Evolutionary conservation across 2,329 filamentous ascomycete species (phyloP).

Genomic region (Bipolaris bicolor): DNA sequence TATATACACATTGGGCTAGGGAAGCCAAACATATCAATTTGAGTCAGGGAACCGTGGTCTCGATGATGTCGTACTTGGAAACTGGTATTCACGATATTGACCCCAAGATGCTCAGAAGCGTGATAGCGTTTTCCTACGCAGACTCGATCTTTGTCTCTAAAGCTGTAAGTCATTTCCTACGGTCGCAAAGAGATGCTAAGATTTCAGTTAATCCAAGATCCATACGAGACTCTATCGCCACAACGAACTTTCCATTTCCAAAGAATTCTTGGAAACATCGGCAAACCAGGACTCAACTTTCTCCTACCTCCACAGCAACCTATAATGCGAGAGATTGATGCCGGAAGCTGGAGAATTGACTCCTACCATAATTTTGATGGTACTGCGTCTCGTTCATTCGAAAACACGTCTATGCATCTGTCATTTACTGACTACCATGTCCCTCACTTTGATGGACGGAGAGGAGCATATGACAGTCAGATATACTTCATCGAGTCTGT

Average conservation of each 20-base stretch:
- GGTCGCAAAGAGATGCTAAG: background rate
- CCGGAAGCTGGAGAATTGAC: background rate
- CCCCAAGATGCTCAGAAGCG: background rate
- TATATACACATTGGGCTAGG: background rate
- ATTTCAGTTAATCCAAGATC: background rate
- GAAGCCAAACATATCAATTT: too few relatives aligned
- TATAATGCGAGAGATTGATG: background rate
- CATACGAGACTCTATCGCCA: background rate
- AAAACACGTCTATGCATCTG: background rate
- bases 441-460: background rate
- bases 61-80: background rate
- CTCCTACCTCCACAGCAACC: background rate
- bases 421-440: background rate
- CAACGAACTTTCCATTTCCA: background rate
- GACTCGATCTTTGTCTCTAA: background rate
- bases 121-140: background rate
- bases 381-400: background rate
- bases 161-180: background rate
- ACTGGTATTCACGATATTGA: background rate
- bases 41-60: background rate
- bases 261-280: background rate
- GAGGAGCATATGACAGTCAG: background rate
- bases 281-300: background rate
- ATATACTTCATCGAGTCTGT: constrained; percentile 1
- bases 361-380: background rate